Evolutionary conservation across 2,329 filamentous ascomycete species (phyloP), one percentile per base, ranked within the genome.

Genomic region (Phaeosphaeria sp.): DNA sequence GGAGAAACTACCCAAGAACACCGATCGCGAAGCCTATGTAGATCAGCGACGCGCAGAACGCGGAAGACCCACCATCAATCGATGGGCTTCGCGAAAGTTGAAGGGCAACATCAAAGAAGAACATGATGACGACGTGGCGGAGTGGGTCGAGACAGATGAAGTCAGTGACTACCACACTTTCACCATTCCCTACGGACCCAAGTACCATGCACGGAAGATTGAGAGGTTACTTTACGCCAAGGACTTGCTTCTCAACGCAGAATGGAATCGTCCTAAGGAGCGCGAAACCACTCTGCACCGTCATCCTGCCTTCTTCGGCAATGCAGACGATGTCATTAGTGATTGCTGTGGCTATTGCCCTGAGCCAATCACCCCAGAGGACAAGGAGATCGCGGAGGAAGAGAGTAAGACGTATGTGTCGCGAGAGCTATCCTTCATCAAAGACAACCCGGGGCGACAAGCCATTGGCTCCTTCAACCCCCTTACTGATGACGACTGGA

Each of bases 331-430:
- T 75, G 85, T 95, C 7, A 85, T 94, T 53, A 80, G 87, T 27
- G 92, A 96, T 71, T 96, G 92, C 74, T 96, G 92, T 72, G 91
- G 91, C 11, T 87, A 81, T 63, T 96, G 92, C 63, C 92, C 92
- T 0, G 77, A 84, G 46, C 86, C 92, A 0, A 74, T 81, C 4
- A 93, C 89, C 0, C 80, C 86, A 0, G 89, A 93, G 64, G 92
- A 96, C 64, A 82, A 87, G 30, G 87, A 92, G 58, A 75, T 91
- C 2, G 86, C 88, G 0, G 85, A 90, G 65, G 87, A 90, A 66
- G 92, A 96, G 67, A 82, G 81, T 55, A 91, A 92, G 71, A 87
- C 87, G 4, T 94, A 91, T 69, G 87, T 96, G 21, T 91, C 88
- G 2, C 92, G 92, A 8, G 82, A 85, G 21, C 82, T 95, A 9